Evolutionary conservation across 768 basidiomycete species (phyloP).

Genomic region (Pleurotus ostreatus): DNA sequence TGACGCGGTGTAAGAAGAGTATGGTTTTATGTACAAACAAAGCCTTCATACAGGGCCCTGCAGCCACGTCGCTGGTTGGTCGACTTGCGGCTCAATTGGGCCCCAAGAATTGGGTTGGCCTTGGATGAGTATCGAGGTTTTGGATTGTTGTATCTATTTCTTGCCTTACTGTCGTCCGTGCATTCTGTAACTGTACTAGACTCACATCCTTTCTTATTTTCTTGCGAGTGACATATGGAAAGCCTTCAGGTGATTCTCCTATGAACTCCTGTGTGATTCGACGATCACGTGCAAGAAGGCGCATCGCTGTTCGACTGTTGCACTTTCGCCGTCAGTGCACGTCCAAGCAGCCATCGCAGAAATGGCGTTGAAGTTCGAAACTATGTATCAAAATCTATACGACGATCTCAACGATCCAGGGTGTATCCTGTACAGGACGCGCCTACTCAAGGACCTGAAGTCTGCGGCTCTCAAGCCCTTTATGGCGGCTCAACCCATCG

Average conservation of each 20-base stretch:
- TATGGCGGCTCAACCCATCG: slow-evolving; percentile 30
- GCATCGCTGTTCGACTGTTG: not conserved
- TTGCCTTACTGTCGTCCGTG: too few species aligned
- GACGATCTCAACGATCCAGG: not conserved
- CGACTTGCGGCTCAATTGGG: slow-evolving; percentile 34
- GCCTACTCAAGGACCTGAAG: not conserved
- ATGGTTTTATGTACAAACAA: slow-evolving; percentile 73
- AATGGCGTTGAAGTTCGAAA: not conserved
- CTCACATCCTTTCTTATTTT: too few species aligned
- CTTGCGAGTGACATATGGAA: not conserved
- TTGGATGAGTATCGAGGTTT: slow-evolving; percentile 19
- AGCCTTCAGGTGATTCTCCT: not conserved
- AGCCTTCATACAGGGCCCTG: slow-evolving; percentile 57
- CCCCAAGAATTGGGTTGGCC: slow-evolving; percentile 33
- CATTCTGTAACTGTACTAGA: too few species aligned
- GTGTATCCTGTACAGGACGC: not conserved
- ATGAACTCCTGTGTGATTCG: too few species aligned
- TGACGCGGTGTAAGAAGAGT: slow-evolving; percentile 71
- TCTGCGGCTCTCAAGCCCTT: not conserved
- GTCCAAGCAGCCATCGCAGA: not conserved
- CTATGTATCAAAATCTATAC: not conserved
- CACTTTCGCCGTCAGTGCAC: not conserved
- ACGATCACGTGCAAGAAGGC: too few species aligned
- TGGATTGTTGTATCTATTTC: too few species aligned
- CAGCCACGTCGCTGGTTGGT: slow-evolving; percentile 42